These are phyloP conservation scores for Ceratobasidium sp. DNA, from an alignment of 1,284 basidiomycete genomes.

Conservation along the genomic window DNA sequence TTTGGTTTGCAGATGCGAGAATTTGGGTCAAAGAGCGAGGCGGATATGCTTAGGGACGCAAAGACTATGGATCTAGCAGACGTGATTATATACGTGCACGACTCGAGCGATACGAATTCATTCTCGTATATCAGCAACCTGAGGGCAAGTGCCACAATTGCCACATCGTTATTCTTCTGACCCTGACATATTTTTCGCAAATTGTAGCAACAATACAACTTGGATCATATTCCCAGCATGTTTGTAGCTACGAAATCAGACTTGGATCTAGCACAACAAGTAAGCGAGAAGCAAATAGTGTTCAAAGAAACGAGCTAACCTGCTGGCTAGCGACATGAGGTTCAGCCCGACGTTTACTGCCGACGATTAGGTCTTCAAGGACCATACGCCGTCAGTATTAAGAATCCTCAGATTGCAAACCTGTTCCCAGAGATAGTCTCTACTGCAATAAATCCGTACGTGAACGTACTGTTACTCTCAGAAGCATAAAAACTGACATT, in stretches of 20 bases:
- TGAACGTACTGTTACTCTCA: conserved; percentile 44
- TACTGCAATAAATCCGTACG: conserved; percentile 88
- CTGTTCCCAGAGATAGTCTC: conserved; percentile 86
- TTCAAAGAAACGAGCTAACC: neutral
- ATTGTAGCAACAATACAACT: conserved; percentile 90
- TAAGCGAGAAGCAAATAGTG: conserved; percentile 51
- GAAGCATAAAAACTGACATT: conserved; percentile 44
- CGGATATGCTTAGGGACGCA: conserved; percentile 86
- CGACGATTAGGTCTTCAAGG: conserved; percentile 84
- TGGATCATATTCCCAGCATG: conserved; percentile 92
- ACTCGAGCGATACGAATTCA: conserved; percentile 98
- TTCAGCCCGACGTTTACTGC: conserved; percentile 97
- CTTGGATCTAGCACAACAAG: conserved; percentile 94
- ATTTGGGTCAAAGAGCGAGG: conserved; percentile 94
- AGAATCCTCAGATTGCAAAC: conserved; percentile 86
- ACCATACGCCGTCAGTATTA: conserved; percentile 90
- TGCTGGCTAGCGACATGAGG: conserved; percentile 83
- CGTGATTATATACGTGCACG: conserved; percentile 95
- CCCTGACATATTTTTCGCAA: conserved; percentile 3
- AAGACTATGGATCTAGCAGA: conserved; percentile 94
- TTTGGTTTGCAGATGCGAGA: conserved; percentile 81
- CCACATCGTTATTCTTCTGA: no score
- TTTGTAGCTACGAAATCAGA: conserved; percentile 99
- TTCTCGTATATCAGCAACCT: conserved; percentile 98
- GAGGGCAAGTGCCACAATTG: conserved; percentile 65